Percentiles rank a stretch among this genome's conserved stretches.
These are phyloP conservation scores for Tolypocladium ovalisporum DNA, from an alignment of 2,329 filamentous ascomycete genomes.

Conservation along the genomic window DNA sequence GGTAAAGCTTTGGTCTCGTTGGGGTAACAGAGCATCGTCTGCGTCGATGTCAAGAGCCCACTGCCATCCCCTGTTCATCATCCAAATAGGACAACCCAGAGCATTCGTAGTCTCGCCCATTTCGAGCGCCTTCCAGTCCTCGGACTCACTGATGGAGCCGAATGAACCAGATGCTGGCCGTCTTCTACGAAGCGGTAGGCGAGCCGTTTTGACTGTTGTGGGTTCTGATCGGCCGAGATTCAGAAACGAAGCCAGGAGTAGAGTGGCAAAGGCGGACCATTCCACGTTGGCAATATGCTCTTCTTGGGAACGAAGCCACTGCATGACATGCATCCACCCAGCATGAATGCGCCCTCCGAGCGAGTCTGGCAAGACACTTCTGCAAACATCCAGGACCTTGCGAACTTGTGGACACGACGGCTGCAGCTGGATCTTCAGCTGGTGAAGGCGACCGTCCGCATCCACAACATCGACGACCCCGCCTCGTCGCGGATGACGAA, in stretches of 20 bases:
- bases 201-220: slow-evolving; percentile 12
- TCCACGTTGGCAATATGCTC: slow-evolving; percentile 42
- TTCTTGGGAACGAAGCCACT: slow-evolving; percentile 49
- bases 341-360: slow-evolving; percentile 51
- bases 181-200: slow-evolving; percentile 18
- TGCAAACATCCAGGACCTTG: slow-evolving; percentile 49
- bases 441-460: slow-evolving; percentile 49
- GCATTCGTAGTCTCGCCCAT: slow-evolving; percentile 35
- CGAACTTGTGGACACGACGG: slow-evolving; percentile 52
- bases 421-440: slow-evolving; percentile 56
- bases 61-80: slow-evolving; percentile 55
- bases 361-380: slow-evolving; percentile 49
- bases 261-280: slow-evolving; percentile 57
- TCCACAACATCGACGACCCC: slow-evolving; percentile 60
- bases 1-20: slow-evolving; percentile 12
- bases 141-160: slow-evolving; percentile 22
- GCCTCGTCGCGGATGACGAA: slow-evolving; percentile 46
- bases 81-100: slow-evolving; percentile 41
- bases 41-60: slow-evolving; percentile 55
- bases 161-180: slow-evolving; percentile 24
- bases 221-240: slow-evolving; percentile 36
- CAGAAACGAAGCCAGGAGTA: slow-evolving; percentile 54
- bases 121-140: slow-evolving; percentile 38
- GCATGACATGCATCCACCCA: slow-evolving; percentile 63
- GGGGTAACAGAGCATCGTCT: slow-evolving; percentile 15